Percentiles rank a stretch among this genome's conserved stretches.
These are phyloP conservation scores for Asterochloris erici DNA, from an alignment of 139 green algal species.

Conservation along the genomic window DNA sequence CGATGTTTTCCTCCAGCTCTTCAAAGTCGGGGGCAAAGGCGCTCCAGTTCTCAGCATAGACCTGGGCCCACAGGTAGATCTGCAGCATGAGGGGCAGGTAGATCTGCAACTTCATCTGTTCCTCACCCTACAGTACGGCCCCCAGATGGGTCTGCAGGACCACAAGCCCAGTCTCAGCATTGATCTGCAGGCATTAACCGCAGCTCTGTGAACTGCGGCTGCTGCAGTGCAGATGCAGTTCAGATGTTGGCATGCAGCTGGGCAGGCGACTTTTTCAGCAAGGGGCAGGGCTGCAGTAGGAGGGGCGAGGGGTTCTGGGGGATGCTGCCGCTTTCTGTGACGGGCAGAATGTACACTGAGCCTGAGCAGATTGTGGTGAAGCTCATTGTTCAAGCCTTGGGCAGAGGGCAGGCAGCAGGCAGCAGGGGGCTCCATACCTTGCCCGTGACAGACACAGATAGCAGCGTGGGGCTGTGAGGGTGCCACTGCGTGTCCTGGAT, in stretches of 20 bases:
- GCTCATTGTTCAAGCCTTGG: background rate
- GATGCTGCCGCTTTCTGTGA: no score
- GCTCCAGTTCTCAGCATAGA: conserved; percentile 86
- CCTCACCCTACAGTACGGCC: background rate
- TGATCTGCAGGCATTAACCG: no score
- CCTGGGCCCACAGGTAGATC: conserved; percentile 83
- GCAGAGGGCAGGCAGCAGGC: background rate
- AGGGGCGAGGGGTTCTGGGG: no score
- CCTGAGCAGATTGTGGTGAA: background rate
- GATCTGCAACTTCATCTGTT: background rate
- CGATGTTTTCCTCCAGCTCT: conserved; percentile 85
- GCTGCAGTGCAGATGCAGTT: background rate
- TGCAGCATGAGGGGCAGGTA: background rate
- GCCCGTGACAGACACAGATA: conserved; percentile 49
- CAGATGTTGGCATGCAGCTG: background rate
- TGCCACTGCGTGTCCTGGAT: conserved; percentile 73
- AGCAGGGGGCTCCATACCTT: conserved; percentile 24
- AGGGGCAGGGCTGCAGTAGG: no score
- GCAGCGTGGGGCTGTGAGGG: conserved; percentile 57
- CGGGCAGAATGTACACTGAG: no score
- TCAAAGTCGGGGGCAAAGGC: conserved; percentile 94
- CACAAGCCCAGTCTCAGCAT: no score
- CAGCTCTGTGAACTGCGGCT: background rate
- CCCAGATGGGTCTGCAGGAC: no score
- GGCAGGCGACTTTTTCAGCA: no score